Conservation (phyloP, 108 stramenopile species). For the Cyclotella baltica region DNA sequence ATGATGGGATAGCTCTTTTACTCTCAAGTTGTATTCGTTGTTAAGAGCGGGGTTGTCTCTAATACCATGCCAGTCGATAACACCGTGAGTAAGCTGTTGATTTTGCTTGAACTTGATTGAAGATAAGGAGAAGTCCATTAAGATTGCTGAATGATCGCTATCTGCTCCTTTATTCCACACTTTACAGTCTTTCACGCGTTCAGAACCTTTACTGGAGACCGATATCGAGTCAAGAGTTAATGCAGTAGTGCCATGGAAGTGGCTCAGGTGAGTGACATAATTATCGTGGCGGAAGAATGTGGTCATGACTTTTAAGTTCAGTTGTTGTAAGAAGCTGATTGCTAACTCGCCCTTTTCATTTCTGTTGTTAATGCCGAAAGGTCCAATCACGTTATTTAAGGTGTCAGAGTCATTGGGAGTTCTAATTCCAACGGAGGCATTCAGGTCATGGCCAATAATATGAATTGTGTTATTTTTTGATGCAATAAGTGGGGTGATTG, state of each 20-base stretch:
- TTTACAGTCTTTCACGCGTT: background rate
- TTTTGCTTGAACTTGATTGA: background rate
- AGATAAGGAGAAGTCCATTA: background rate
- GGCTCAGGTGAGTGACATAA: background rate
- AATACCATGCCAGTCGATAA: background rate
- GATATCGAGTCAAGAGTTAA: conserved; percentile 2
- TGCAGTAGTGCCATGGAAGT: background rate
- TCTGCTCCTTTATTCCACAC: background rate
- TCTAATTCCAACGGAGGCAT: background rate
- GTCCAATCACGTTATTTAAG: background rate
- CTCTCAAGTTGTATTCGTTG: background rate
- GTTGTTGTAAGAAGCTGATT: background rate
- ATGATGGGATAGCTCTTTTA: background rate
- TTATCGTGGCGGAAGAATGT: conserved; percentile 1
- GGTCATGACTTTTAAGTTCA: background rate
- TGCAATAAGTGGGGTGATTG: background rate
- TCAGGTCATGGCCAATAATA: conserved; percentile 2
- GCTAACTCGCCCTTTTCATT: background rate
- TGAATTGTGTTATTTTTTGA: background rate
- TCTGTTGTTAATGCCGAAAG: conserved; percentile 10
- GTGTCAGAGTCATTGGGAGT: background rate
- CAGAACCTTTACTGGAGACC: no score
- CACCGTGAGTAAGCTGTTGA: background rate
- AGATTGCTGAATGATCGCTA: conserved; percentile 6
- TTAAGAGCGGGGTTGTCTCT: background rate